Percentiles rank a stretch among this genome's conserved stretches.
Evolutionary conservation across 1,139 yeast species (phyloP).

Genomic region (Pichia inconspicua): DNA sequence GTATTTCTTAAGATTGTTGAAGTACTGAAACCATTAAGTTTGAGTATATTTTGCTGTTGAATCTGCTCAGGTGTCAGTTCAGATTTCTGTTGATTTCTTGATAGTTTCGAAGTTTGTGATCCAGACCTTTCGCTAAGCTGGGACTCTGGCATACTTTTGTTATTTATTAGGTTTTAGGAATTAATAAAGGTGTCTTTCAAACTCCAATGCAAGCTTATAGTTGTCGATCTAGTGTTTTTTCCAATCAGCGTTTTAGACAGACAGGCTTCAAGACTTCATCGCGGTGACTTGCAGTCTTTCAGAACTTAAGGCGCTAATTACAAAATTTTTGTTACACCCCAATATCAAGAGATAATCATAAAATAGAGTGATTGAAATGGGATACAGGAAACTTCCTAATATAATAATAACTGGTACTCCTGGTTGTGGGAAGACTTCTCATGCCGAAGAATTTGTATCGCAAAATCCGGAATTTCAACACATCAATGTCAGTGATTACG

Average conservation of each 20-base stretch:
- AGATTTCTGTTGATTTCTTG: slow-evolving; percentile 5
- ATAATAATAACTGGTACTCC: slow-evolving; percentile 94
- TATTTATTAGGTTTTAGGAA: not conserved
- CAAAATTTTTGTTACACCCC: no score
- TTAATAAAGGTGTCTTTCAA: not conserved
- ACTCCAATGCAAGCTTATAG: not conserved
- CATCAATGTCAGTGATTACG: slow-evolving; percentile 71
- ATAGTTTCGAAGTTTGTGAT: slow-evolving; percentile 3
- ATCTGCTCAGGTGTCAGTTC: slow-evolving; percentile 15
- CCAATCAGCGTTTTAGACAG: no score
- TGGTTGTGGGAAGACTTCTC: slow-evolving; percentile 93
- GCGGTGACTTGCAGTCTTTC: no score
- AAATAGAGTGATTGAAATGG: slow-evolving; percentile 15
- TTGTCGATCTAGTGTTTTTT: not conserved
- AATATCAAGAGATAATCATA: not conserved
- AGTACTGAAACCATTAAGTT: slow-evolving; percentile 13
- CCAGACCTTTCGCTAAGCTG: slow-evolving; percentile 2
- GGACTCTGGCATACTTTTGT: not conserved
- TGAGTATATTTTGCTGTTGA: slow-evolving; percentile 17
- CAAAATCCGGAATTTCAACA: slow-evolving; percentile 37
- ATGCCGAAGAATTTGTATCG: slow-evolving; percentile 52
- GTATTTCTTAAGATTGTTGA: slow-evolving; percentile 7
- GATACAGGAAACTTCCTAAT: slow-evolving; percentile 54
- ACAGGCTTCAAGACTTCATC: no score
- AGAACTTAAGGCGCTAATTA: no score